Evolutionary conservation across 1,139 yeast genomes (phyloP).

Genomic region (Eremothecium gossypii): DNA sequence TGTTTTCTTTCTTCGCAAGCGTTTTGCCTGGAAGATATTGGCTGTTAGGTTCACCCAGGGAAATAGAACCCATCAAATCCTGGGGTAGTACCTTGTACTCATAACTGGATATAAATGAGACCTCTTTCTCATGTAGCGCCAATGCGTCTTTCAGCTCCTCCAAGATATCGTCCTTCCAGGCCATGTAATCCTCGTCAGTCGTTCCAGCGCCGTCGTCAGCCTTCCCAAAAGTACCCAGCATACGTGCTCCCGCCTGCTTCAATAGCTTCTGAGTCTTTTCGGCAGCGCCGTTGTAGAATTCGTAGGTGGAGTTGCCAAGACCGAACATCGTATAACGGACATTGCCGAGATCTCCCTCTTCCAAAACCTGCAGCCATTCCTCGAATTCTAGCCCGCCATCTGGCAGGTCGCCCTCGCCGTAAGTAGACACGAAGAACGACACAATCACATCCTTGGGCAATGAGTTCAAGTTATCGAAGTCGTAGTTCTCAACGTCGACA

Average conservation of each 20-base stretch:
- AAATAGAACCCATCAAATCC: slow-evolving; percentile 41
- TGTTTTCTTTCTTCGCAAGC: slow-evolving; percentile 28
- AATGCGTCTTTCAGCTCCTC: slow-evolving; percentile 58
- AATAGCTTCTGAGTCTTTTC: slow-evolving; percentile 46
- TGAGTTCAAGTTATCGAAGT: slow-evolving; percentile 62
- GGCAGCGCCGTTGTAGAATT: slow-evolving; percentile 80
- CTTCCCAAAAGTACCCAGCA: slow-evolving; percentile 67
- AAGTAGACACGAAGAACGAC: slow-evolving; percentile 78
- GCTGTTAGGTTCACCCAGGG: slow-evolving; percentile 77
- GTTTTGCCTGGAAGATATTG: slow-evolving; percentile 38
- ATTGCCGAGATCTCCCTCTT: slow-evolving; percentile 52
- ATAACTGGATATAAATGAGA: slow-evolving; percentile 66
- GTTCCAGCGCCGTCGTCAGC: slow-evolving; percentile 96
- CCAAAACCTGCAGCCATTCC: slow-evolving; percentile 43
- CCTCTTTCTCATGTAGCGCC: slow-evolving; percentile 66
- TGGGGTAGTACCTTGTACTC: slow-evolving; percentile 34
- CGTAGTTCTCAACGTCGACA: slow-evolving; percentile 83
- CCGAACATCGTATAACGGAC: slow-evolving; percentile 74
- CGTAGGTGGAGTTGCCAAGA: slow-evolving; percentile 88
- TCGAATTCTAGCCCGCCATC: slow-evolving; percentile 78
- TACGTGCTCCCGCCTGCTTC: slow-evolving; percentile 51
- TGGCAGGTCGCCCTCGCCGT: slow-evolving; percentile 98
- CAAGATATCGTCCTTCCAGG: slow-evolving; percentile 80
- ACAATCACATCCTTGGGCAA: slow-evolving; percentile 44
- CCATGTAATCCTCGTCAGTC: slow-evolving; percentile 86